These are phyloP conservation scores for Mycena polygramma DNA, from an alignment of 768 basidiomycete species.

Conservation along the genomic window DNA sequence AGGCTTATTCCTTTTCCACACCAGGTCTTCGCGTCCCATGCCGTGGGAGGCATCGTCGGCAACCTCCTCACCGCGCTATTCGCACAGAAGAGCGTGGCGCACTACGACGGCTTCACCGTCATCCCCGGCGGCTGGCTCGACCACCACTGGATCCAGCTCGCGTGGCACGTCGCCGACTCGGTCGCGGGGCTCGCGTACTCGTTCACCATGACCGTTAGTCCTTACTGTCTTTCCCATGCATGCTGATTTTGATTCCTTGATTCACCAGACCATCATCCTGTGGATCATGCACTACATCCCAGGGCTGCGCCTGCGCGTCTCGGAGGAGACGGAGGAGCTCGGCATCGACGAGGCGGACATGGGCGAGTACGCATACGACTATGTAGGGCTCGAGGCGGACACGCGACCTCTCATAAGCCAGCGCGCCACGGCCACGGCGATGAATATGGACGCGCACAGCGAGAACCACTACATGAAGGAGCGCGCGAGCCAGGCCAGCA, in stretches of 20 bases:
- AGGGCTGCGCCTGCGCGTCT: slow-evolving; percentile 77
- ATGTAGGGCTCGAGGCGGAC: slow-evolving; percentile 79
- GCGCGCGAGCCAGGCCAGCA: slow-evolving; percentile 27
- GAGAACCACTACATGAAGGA: slow-evolving; percentile 39
- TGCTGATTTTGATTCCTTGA: neutral
- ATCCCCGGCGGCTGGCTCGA: slow-evolving; percentile 92
- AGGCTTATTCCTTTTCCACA: slow-evolving; percentile 7
- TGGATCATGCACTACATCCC: slow-evolving; percentile 93
- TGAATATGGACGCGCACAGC: slow-evolving; percentile 29
- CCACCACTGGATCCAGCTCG: slow-evolving; percentile 84
- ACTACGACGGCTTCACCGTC: slow-evolving; percentile 76
- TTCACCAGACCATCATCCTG: slow-evolving; percentile 77
- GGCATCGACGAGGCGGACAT: slow-evolving; percentile 93
- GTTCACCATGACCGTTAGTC: slow-evolving; percentile 80
- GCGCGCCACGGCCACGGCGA: slow-evolving; percentile 27
- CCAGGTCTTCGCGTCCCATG: slow-evolving; percentile 91
- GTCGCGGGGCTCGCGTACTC: slow-evolving; percentile 76
- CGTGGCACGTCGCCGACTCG: slow-evolving; percentile 86
- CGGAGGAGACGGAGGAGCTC: slow-evolving; percentile 76
- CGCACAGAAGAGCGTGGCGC: slow-evolving; percentile 84
- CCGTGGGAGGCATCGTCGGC: slow-evolving; percentile 82
- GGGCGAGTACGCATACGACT: slow-evolving; percentile 92
- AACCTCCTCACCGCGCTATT: slow-evolving; percentile 91
- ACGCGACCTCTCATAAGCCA: slow-evolving; percentile 31
- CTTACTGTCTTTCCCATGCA: neutral